A percentile compares a stretch with the other conserved stretches of the same genome.
These are phyloP conservation scores for Strobilomyces confusus DNA, from an alignment of 768 basidiomycete species.

Conservation along the genomic window DNA sequence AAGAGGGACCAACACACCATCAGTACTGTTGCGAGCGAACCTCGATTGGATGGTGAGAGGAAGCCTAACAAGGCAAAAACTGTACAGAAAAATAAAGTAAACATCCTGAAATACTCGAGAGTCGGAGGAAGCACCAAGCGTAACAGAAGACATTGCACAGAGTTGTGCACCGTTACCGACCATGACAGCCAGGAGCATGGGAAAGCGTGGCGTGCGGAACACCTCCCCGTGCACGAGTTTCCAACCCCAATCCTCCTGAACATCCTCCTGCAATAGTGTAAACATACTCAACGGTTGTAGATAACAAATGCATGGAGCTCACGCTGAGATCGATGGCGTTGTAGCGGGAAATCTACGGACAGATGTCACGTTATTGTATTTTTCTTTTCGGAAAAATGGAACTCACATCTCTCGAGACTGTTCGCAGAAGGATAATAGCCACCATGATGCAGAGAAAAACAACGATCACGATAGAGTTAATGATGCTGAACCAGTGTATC, in stretches of 20 bases:
- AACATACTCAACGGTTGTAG: neutral
- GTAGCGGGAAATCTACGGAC: slow-evolving; percentile 50
- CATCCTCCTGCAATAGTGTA: slow-evolving; percentile 63
- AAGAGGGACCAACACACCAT: slow-evolving; percentile 87
- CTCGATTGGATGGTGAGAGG: slow-evolving; percentile 92
- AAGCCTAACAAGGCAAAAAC: slow-evolving; percentile 92
- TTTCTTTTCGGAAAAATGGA: neutral
- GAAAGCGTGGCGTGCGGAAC: slow-evolving; percentile 76
- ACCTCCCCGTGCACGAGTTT: slow-evolving; percentile 97
- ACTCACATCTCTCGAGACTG: slow-evolving; percentile 81
- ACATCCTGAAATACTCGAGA: neutral
- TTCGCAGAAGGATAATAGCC: slow-evolving; percentile 82
- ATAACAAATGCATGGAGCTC: slow-evolving; percentile 23
- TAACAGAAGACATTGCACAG: slow-evolving; percentile 84
- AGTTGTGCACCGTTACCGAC: slow-evolving; percentile 65
- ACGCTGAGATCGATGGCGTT: slow-evolving; percentile 91
- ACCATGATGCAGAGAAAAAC: slow-evolving; percentile 93
- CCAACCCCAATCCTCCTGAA: slow-evolving; percentile 99
- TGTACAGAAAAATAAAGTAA: slow-evolving; percentile 27
- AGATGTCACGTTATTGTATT: neutral
- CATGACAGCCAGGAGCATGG: slow-evolving; percentile 77
- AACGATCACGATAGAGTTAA: slow-evolving; percentile 90
- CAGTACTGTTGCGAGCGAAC: slow-evolving; percentile 74
- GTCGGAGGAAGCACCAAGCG: slow-evolving; percentile 53
- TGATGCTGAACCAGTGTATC: slow-evolving; percentile 95